phyloP scores from a whole-genome alignment of 2,329 filamentous ascomycete genomes.

The Paramyrothecium sp. region DNA sequence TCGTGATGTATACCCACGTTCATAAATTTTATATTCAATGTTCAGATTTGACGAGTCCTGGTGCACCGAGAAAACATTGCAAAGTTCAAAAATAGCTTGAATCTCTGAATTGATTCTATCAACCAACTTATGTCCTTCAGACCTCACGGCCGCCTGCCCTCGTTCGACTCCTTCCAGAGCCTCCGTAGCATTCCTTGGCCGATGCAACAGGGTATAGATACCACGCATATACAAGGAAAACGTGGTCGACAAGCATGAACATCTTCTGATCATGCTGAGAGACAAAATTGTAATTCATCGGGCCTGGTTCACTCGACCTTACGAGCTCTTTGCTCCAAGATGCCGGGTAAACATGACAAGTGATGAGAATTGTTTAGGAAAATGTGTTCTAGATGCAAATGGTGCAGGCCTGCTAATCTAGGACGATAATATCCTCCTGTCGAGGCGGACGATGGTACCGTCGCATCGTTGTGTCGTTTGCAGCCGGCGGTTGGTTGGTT shows the following conservation, averaged over 20 bases:
- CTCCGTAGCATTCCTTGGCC: neutral
- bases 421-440: constrained; percentile 27
- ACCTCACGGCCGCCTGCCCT: too few relatives aligned
- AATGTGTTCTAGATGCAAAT: too few relatives aligned
- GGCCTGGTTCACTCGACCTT: neutral
- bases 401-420: constrained; percentile 16
- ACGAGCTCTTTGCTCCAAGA: too few relatives aligned
- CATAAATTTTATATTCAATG: neutral
- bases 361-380: too few relatives aligned
- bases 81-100: too few relatives aligned
- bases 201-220: neutral
- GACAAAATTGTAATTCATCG: neutral
- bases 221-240: neutral
- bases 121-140: too few relatives aligned
- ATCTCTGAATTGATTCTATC: neutral
- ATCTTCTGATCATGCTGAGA: neutral
- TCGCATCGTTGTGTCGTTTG: too few relatives aligned
- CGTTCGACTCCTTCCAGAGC: too few relatives aligned
- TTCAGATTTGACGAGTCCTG: neutral
- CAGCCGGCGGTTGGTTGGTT: too few relatives aligned
- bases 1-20: constrained; percentile 3
- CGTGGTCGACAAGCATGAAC: neutral
- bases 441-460: constrained; percentile 11
- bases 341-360: too few relatives aligned
- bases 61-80: neutral